phyloP scores from a whole-genome alignment of 768 basidiomycete species.

The Imleria badia region DNA sequence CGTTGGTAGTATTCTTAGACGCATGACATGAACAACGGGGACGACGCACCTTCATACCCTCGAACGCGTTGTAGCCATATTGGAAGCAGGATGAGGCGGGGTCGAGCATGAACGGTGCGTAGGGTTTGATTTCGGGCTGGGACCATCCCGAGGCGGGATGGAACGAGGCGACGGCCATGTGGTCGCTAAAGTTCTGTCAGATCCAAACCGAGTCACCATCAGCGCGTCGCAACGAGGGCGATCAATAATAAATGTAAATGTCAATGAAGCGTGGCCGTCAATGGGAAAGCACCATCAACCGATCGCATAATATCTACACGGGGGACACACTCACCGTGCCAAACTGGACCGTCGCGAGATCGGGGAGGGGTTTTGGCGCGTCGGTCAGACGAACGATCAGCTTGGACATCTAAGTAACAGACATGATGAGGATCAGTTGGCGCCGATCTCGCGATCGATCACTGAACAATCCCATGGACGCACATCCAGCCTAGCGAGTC shows the following conservation, averaged over 20 bases:
- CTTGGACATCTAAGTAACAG: slow-evolving; percentile 30
- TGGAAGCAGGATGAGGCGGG: slow-evolving; percentile 57
- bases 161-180: slow-evolving; percentile 73
- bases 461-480: slow-evolving; percentile 1
- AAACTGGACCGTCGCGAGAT: slow-evolving; percentile 49
- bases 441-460: too few species aligned
- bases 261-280: neutral
- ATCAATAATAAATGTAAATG: too few species aligned
- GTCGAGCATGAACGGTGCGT: slow-evolving; percentile 58
- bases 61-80: slow-evolving; percentile 59
- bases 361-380: slow-evolving; percentile 50
- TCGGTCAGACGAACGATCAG: slow-evolving; percentile 48
- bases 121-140: slow-evolving; percentile 70
- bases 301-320: neutral
- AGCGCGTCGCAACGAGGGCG: too few species aligned
- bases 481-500: slow-evolving; percentile 18
- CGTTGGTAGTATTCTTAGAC: too few species aligned
- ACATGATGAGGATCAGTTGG: too few species aligned
- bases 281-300: too few species aligned
- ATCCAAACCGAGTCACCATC: neutral
- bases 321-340: slow-evolving; percentile 44
- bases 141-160: slow-evolving; percentile 67
- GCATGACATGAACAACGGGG: too few species aligned
- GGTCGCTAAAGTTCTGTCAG: slow-evolving; percentile 45
- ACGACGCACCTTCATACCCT: slow-evolving; percentile 60